phyloP scores from a whole-genome alignment of 1,139 yeast genomes.

The Martiniozyma asiatica region DNA sequence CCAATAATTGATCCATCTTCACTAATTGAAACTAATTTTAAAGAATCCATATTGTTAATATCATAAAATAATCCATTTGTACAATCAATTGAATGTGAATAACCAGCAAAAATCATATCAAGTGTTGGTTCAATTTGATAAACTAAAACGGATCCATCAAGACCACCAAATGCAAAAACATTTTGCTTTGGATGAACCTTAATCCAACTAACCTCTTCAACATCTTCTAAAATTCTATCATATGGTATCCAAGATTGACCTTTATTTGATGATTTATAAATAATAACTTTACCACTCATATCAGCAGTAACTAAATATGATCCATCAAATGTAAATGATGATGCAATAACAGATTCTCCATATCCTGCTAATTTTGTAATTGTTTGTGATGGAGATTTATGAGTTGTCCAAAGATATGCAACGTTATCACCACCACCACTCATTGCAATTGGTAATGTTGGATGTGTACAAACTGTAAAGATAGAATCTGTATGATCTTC shows the following conservation, averaged over 20 bases:
- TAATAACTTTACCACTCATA: conserved; percentile 79
- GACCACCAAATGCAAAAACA: conserved; percentile 86
- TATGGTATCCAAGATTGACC: conserved; percentile 70
- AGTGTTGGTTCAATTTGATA: conserved; percentile 61
- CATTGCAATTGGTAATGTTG: conserved; percentile 46
- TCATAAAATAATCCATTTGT: conserved; percentile 66
- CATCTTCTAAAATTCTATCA: conserved; percentile 66
- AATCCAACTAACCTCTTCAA: conserved; percentile 76
- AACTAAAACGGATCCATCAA: conserved; percentile 92
- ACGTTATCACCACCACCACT: conserved; percentile 89
- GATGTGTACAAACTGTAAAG: conserved; percentile 69
- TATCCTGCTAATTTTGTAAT: conserved; percentile 69
- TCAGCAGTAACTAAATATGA: conserved; percentile 76
- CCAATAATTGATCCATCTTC: conserved; percentile 79
- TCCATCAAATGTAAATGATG: conserved; percentile 78
- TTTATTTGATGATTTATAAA: conserved; percentile 57
- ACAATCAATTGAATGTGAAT: conserved; percentile 68
- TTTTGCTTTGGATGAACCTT: conserved; percentile 65
- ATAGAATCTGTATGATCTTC: conserved; percentile 82
- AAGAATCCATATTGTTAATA: conserved; percentile 46
- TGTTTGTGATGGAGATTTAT: conserved; percentile 67
- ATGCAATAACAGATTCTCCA: conserved; percentile 77
- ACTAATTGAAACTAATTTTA: conserved; percentile 65
- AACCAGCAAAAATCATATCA: conserved; percentile 69
- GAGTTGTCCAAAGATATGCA: conserved; percentile 88